These are phyloP conservation scores for Eimeria zaria DNA, from an alignment of 169 alveolate genomes.

Conservation along the genomic window DNA sequence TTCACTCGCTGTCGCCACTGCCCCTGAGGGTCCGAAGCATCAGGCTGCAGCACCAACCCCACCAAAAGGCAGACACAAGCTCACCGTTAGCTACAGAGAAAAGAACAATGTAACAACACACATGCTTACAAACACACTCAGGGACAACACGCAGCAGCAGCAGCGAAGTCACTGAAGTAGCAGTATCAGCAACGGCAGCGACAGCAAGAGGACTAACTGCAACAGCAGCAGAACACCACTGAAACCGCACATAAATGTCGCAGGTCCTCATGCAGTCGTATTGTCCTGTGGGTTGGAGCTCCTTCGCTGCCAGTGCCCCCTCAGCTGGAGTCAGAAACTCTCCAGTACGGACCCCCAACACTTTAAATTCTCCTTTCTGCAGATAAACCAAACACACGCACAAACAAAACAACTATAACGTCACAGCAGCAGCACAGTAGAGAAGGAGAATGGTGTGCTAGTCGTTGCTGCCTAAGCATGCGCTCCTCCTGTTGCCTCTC, in stretches of 20 bases:
- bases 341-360: constrained; percentile 60
- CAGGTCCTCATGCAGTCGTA: constrained; percentile 45
- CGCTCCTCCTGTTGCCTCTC: too few relatives aligned
- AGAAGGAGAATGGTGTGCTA: neutral
- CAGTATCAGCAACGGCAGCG: neutral
- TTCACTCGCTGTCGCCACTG: constrained; percentile 3
- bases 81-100: too few relatives aligned
- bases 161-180: neutral
- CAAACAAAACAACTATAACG: neutral
- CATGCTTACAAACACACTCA: neutral
- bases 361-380: constrained; percentile 24
- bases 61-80: neutral
- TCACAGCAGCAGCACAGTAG: neutral
- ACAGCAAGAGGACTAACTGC: constrained; percentile 6
- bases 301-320: constrained; percentile 42
- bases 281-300: constrained; percentile 33
- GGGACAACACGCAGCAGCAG: neutral
- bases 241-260: constrained; percentile 25
- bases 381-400: neutral
- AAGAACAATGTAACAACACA: neutral
- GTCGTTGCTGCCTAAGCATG: neutral
- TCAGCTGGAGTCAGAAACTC: constrained; percentile 64
- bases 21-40: constrained; percentile 3
- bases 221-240: neutral
- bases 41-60: neutral